A percentile compares a stretch with the other conserved stretches of the same genome.
Evolutionary conservation across 495 filamentous ascomycete species (phyloP).

Genomic region (Hypoxylon cercidicola): DNA sequence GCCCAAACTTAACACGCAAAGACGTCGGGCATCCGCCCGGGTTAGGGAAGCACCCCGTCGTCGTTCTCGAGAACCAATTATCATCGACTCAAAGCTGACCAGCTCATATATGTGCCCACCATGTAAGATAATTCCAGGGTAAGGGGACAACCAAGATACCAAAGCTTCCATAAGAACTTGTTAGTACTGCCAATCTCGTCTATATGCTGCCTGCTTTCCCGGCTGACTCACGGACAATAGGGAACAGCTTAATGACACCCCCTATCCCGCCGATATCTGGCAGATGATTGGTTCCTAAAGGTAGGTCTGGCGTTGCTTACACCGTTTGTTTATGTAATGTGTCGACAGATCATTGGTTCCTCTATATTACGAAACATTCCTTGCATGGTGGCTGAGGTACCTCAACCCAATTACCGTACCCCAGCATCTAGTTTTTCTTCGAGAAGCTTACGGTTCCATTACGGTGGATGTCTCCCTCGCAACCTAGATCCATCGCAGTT

Average conservation of each 20-base stretch:
- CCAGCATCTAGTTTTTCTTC: constrained; percentile 11
- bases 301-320: constrained; percentile 23
- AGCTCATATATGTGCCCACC: background rate
- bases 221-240: constrained; percentile 30
- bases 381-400: constrained; percentile 3
- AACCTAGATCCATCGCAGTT: background rate
- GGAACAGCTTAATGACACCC: constrained; percentile 6
- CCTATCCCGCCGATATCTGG: constrained; percentile 6
- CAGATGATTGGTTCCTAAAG: constrained; percentile 24
- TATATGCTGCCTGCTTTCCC: background rate
- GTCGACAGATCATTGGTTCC: constrained; percentile 28
- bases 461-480: constrained; percentile 2
- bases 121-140: background rate
- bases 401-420: constrained; percentile 1
- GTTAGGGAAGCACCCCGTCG: constrained; percentile 1
- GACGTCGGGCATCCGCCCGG: background rate
- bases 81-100: constrained; percentile 4
- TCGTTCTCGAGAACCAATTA: constrained; percentile 15
- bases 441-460: constrained; percentile 12
- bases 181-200: no score
- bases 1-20: background rate
- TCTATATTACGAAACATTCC: constrained; percentile 15
- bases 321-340: constrained; percentile 31
- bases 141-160: constrained; percentile 3
- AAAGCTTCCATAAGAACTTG: no score